Evolutionary conservation across 305 asterid genomes (phyloP).

Genomic region (Rubia peregrina): DNA sequence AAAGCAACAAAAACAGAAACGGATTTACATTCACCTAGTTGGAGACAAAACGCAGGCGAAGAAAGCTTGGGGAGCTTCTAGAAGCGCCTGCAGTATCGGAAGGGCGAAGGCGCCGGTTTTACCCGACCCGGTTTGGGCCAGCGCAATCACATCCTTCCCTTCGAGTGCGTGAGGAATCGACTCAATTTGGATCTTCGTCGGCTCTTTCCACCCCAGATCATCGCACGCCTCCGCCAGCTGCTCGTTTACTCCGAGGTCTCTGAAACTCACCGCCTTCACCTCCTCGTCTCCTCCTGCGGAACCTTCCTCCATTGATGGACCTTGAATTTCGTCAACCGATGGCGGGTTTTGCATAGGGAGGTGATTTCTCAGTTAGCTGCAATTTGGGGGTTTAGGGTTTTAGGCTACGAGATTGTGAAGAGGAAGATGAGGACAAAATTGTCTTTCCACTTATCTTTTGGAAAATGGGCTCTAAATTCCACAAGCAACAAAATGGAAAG

Average conservation of each 20-base stretch:
- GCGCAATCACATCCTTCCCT: slow-evolving; percentile 73
- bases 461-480: background rate
- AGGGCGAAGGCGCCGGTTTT: slow-evolving; percentile 93
- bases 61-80: slow-evolving; percentile 60
- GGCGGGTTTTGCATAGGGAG: background rate
- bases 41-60: slow-evolving; percentile 85
- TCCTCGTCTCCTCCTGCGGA: slow-evolving; percentile 24
- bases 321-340: background rate
- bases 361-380: background rate
- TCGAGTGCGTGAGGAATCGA: slow-evolving; percentile 70
- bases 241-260: slow-evolving; percentile 65
- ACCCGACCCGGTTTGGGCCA: slow-evolving; percentile 95
- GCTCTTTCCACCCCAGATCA: slow-evolving; percentile 60
- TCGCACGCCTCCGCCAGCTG: slow-evolving; percentile 68
- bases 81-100: slow-evolving; percentile 68
- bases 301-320: background rate
- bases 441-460: background rate
- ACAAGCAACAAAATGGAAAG: too few relatives aligned
- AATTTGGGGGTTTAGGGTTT: slow-evolving; percentile 5
- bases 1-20: background rate
- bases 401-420: background rate
- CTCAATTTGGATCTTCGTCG: slow-evolving; percentile 69
- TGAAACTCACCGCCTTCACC: slow-evolving; percentile 31
- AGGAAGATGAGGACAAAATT: background rate
- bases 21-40: slow-evolving; percentile 28